Conservation (phyloP, 1,284 basidiomycete species). For the Anthracocystis walkeri region DNA sequence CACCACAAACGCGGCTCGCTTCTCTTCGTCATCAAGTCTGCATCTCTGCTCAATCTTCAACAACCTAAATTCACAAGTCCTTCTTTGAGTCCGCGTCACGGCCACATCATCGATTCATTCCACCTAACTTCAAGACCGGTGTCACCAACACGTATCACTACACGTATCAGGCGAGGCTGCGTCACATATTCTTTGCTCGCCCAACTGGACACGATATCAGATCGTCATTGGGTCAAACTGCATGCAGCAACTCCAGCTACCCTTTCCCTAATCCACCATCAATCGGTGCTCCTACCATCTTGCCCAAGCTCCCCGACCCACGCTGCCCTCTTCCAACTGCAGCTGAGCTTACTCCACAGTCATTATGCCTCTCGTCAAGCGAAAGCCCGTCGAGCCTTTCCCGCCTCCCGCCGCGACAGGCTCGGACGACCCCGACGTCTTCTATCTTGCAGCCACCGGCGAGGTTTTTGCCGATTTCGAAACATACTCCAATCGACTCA, state of each 20-base stretch:
- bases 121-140: not conserved
- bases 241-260: not conserved
- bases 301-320: not conserved
- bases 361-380: slow-evolving; percentile 67
- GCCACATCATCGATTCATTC: not conserved
- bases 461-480: slow-evolving; percentile 69
- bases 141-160: not conserved
- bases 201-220: not conserved
- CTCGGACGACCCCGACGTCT: slow-evolving; percentile 65
- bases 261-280: not conserved
- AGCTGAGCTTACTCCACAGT: not conserved
- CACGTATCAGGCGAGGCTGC: not conserved
- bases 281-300: not conserved
- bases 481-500: slow-evolving; percentile 86
- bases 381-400: slow-evolving; percentile 61
- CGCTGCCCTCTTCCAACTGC: not conserved
- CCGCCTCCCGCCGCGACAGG: slow-evolving; percentile 50
- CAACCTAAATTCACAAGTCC: not conserved
- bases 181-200: not conserved
- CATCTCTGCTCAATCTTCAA: not conserved
- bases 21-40: not conserved
- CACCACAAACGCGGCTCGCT: slow-evolving; percentile 4
- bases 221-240: not conserved
- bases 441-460: slow-evolving; percentile 64
- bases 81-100: not conserved